Evolutionary conservation across 768 basidiomycete genomes (phyloP).

Genomic region (Solioccasus polychromus): DNA sequence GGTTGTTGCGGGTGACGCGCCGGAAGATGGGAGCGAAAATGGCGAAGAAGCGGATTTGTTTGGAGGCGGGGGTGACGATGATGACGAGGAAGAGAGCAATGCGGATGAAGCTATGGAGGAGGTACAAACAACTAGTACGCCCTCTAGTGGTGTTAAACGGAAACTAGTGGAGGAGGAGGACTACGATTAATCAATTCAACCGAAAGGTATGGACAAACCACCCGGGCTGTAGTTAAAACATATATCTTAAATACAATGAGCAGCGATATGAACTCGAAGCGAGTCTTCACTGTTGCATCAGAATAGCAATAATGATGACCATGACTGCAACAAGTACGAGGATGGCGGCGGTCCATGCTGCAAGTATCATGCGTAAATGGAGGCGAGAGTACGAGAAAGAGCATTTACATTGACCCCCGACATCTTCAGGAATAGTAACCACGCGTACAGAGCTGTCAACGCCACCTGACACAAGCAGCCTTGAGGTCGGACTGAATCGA

Average conservation of each 20-base stretch:
- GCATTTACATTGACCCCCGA: conserved; percentile 52
- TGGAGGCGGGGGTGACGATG: conserved; percentile 65
- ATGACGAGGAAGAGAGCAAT: conserved; percentile 56
- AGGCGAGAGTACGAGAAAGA: conserved; percentile 20
- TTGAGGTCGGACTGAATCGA: conserved; percentile 80
- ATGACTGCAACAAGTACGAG: conserved; percentile 43
- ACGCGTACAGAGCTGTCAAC: conserved; percentile 86
- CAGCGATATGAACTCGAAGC: not conserved
- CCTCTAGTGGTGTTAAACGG: conserved; percentile 68
- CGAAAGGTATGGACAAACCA: conserved; percentile 4
- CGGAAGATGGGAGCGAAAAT: conserved; percentile 67
- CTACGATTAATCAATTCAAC: conserved; percentile 53
- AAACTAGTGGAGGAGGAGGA: conserved; percentile 87
- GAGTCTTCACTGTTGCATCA: conserved; percentile 28
- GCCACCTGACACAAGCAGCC: conserved; percentile 83
- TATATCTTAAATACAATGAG: conserved; percentile 27
- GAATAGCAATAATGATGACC: conserved; percentile 41
- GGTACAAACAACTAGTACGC: conserved; percentile 51
- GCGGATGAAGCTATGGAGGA: conserved; percentile 75
- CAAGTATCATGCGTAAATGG: conserved; percentile 25
- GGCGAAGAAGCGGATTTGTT: conserved; percentile 78
- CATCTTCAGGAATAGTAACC: conserved; percentile 62
- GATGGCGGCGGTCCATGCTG: conserved; percentile 41
- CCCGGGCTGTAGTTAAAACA: conserved; percentile 20
- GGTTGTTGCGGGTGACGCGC: conserved; percentile 33